Conservation (phyloP, 305 asterid species). For the Fraxinus floribunda region DNA sequence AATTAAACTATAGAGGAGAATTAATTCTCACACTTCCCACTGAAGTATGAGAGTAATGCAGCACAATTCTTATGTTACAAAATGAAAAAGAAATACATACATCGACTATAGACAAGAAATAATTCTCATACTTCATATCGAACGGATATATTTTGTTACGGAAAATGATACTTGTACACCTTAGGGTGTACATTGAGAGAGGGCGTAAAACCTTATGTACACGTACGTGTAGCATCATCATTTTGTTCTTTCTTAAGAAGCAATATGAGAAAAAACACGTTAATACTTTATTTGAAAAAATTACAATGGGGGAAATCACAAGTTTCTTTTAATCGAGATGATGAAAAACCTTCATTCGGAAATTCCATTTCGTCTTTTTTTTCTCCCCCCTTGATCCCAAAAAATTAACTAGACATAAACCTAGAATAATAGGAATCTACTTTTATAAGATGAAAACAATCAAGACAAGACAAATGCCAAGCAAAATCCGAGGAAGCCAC, state of each 20-base stretch:
- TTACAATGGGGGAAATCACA: neutral
- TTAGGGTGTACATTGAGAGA: no score
- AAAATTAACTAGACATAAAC: neutral
- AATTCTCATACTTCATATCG: no score
- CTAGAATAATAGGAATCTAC: conserved; percentile 21
- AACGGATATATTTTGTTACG: no score
- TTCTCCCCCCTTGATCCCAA: neutral
- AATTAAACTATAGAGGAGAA: neutral
- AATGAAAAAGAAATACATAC: no score
- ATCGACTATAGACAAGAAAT: no score
- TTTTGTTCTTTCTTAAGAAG: neutral
- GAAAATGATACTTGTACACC: no score
- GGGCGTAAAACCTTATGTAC: no score
- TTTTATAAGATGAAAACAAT: conserved; percentile 19
- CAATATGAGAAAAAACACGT: neutral
- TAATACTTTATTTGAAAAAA: neutral
- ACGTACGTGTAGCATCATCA: no score
- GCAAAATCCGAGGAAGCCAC: conserved; percentile 6
- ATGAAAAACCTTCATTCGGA: neutral
- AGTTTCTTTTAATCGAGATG: neutral
- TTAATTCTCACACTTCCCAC: no score
- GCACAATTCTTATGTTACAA: no score
- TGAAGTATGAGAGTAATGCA: no score
- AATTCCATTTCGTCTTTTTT: neutral
- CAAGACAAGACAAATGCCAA: conserved; percentile 22